Evolutionary conservation across 129 eudicot species (phyloP), one percentile per base, ranked within the genome.

Genomic region (Tagetes patula): DNA sequence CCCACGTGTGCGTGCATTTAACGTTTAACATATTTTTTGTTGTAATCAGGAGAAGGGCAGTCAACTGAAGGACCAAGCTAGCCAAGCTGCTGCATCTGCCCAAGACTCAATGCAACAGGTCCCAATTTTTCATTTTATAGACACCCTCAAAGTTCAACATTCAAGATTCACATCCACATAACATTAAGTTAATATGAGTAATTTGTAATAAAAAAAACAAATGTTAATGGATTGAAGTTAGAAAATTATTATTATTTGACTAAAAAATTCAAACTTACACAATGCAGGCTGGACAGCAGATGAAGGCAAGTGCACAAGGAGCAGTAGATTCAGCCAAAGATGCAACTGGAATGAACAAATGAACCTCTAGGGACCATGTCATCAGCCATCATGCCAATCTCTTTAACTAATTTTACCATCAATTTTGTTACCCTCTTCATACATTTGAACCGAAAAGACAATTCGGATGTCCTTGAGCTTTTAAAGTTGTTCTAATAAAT

Each of bases 331-430:
- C 96, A 20, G 88, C 82, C 34, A 91, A 91, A 79, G 65, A 88
- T 69, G 96, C 96, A 37, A 80, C 95, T 39, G 91, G 89, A 58
- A 76, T 79, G 85, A 91, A 88, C 84, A 84, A 82, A 69, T 88
- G 82, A 83, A 75, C 82, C 77, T 71, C 73, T 0, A 71, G 77
- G 62, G 82, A 78, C 32, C 82, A 78, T 65, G 71, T 78, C 73
- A 78, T 78, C 73, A 78, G 37, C 62, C 82, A 78, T 78, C 77
- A 78, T 71, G 67, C 50, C 73, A 63, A 78, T 66, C 72, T 78
- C 9, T 64, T 78, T 53, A 78, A 78, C 30, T 78, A 71, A 68
- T 40, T 70, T 37, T 52, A 48, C 65, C 13, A 14, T 69, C 53
- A 37, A 30, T 50, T 65, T 62, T 63, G 20, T 63, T 46, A 52